Evolutionary conservation across 352 stramenopile genomes (phyloP).

Genomic region (Phytopythium kandeliae): DNA sequence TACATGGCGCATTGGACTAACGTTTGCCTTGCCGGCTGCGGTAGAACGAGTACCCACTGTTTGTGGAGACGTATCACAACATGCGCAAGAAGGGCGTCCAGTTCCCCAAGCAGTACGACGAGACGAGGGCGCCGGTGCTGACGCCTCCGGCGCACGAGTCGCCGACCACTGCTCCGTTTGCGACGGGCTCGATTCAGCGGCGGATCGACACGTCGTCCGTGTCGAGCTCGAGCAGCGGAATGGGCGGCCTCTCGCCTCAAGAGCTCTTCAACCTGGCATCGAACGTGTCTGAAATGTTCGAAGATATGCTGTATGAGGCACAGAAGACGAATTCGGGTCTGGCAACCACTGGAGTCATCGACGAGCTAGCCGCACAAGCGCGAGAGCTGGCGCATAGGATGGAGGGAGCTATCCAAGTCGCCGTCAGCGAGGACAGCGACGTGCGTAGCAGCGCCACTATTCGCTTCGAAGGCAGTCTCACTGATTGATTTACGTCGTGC

Average conservation of each 20-base stretch:
- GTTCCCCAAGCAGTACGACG: slow-evolving; percentile 77
- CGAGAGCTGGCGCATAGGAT: slow-evolving; percentile 57
- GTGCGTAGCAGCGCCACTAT: slow-evolving; percentile 11
- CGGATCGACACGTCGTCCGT: slow-evolving; percentile 37
- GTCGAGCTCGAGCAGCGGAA: slow-evolving; percentile 34
- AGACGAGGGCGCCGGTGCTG: slow-evolving; percentile 54
- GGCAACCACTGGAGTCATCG: slow-evolving; percentile 46
- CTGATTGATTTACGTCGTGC: slow-evolving; percentile 1
- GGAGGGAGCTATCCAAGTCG: slow-evolving; percentile 55
- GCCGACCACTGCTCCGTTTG: slow-evolving; percentile 8
- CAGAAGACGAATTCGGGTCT: slow-evolving; percentile 42
- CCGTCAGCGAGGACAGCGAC: slow-evolving; percentile 43
- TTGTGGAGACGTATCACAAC: slow-evolving; percentile 82
- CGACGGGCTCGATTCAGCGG: slow-evolving; percentile 1
- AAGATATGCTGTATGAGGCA: slow-evolving; percentile 73
- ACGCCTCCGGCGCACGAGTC: slow-evolving; percentile 18
- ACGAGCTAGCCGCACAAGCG: slow-evolving; percentile 59
- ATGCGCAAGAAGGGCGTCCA: slow-evolving; percentile 73
- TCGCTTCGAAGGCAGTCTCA: background rate
- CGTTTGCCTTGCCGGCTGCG: background rate
- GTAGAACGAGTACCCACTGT: slow-evolving; percentile 65
- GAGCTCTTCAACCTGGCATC: slow-evolving; percentile 60
- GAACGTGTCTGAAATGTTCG: slow-evolving; percentile 76
- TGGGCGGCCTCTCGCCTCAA: slow-evolving; percentile 44
- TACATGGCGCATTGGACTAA: no score